Evolutionary conservation across 2,329 filamentous ascomycete genomes (phyloP).

Genomic region (Cryphonectria naterciae): DNA sequence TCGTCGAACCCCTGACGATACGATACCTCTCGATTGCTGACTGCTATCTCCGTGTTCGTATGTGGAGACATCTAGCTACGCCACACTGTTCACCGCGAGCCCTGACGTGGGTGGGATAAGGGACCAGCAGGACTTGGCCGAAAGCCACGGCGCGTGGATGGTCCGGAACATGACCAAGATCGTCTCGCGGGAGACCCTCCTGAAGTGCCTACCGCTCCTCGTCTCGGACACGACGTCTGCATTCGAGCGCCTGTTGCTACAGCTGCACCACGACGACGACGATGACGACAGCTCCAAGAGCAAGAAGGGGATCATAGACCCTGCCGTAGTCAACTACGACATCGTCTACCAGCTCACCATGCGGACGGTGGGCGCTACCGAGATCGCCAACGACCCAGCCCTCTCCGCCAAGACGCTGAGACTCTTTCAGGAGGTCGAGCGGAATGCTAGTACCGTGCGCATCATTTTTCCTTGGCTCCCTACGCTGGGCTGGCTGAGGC

Average conservation of each 20-base stretch:
- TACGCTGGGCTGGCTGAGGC: conserved; percentile 46
- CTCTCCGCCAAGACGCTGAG: conserved; percentile 48
- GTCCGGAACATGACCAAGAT: conserved; percentile 39
- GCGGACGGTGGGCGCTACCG: conserved; percentile 56
- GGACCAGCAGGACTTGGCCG: conserved; percentile 18
- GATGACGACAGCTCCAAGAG: not conserved
- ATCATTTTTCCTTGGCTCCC: conserved; percentile 60
- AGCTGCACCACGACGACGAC: conserved; percentile 22
- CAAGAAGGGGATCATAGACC: conserved; percentile 47
- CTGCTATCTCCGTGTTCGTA: not conserved
- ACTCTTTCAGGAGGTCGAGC: conserved; percentile 53
- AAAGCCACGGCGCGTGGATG: conserved; percentile 37
- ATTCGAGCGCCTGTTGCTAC: conserved; percentile 43
- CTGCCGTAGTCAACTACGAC: conserved; percentile 57
- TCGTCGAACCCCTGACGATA: not conserved
- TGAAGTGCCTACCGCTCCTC: conserved; percentile 45
- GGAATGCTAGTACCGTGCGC: conserved; percentile 44
- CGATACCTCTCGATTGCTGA: not conserved
- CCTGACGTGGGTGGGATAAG: conserved; percentile 31
- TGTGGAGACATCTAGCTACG: conserved; percentile 32
- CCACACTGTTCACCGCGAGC: conserved; percentile 38
- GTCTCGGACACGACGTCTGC: conserved; percentile 46
- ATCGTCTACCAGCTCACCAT: conserved; percentile 62
- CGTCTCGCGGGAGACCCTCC: conserved; percentile 44
- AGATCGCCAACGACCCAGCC: conserved; percentile 53